Conservation (phyloP, 768 basidiomycete species). For the Fibroporia radiculosa region DNA sequence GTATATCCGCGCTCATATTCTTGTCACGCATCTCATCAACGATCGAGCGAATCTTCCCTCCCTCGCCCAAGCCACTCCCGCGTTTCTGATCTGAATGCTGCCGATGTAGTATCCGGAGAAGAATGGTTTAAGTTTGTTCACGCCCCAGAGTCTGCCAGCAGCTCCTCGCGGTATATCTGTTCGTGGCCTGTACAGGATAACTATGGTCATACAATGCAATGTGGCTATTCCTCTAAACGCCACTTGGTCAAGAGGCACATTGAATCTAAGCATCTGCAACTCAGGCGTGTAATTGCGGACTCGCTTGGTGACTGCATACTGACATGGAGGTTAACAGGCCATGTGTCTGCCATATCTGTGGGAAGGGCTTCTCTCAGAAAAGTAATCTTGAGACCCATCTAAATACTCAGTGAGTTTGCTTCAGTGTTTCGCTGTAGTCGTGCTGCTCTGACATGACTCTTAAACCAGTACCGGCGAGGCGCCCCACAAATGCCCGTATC, state of each 20-base stretch:
- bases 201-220: slow-evolving; percentile 13
- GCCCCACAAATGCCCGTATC: slow-evolving; percentile 44
- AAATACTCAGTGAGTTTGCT: slow-evolving; percentile 38
- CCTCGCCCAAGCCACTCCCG: not conserved
- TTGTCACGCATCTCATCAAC: not conserved
- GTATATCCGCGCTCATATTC: not conserved
- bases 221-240: slow-evolving; percentile 44
- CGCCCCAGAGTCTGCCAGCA: not conserved
- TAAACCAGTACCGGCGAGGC: slow-evolving; percentile 43
- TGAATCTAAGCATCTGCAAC: slow-evolving; percentile 51
- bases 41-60: too few relatives aligned
- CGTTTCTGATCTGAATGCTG: not conserved
- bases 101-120: not conserved
- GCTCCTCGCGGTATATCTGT: slow-evolving; percentile 3
- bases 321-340: slow-evolving; percentile 27
- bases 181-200: not conserved
- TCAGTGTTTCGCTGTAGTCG: slow-evolving; percentile 19
- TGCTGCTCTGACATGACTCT: slow-evolving; percentile 5
- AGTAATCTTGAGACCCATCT: slow-evolving; percentile 51
- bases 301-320: not conserved
- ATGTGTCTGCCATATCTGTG: slow-evolving; percentile 44
- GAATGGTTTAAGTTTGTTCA: not conserved
- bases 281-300: slow-evolving; percentile 36
- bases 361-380: slow-evolving; percentile 50
- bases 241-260: slow-evolving; percentile 66